A percentile compares a stretch with the other conserved stretches of the same genome.
Conservation (phyloP, 768 basidiomycete genomes). For the Xerocomus potaroensis region DNA sequence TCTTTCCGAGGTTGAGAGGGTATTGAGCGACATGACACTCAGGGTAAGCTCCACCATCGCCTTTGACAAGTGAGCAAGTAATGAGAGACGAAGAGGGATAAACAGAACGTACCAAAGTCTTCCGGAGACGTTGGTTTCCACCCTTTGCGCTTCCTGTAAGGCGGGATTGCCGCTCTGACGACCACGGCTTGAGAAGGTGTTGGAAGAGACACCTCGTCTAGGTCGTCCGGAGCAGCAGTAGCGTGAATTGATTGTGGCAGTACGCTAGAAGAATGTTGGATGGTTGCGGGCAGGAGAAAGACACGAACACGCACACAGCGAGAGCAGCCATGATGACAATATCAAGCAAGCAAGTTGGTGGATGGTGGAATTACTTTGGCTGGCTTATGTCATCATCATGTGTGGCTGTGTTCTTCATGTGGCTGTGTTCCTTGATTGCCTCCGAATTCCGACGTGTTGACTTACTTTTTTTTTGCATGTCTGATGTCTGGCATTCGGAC, state of each 20-base stretch:
- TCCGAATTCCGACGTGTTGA: slow-evolving; percentile 19
- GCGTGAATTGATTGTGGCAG: slow-evolving; percentile 65
- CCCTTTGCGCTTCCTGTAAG: slow-evolving; percentile 78
- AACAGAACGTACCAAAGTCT: slow-evolving; percentile 67
- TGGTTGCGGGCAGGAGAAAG: neutral
- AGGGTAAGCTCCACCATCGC: slow-evolving; percentile 84
- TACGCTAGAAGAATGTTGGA: slow-evolving; percentile 37
- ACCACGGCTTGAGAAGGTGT: slow-evolving; percentile 38
- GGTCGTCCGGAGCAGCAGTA: slow-evolving; percentile 54
- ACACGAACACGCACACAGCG: slow-evolving; percentile 56
- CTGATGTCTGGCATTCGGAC: slow-evolving; percentile 52
- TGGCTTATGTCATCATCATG: slow-evolving; percentile 18
- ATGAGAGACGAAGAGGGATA: neutral
- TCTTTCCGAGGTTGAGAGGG: slow-evolving; percentile 90
- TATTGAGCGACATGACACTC: slow-evolving; percentile 98
- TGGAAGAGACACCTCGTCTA: slow-evolving; percentile 42
- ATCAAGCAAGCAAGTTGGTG: slow-evolving; percentile 17
- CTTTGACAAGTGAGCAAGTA: slow-evolving; percentile 32
- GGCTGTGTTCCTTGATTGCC: slow-evolving; percentile 20
- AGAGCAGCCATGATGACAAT: slow-evolving; percentile 55
- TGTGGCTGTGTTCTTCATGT: slow-evolving; percentile 21
- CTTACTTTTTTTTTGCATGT: slow-evolving; percentile 15
- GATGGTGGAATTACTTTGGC: no score
- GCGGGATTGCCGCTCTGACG: slow-evolving; percentile 57
- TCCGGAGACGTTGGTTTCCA: slow-evolving; percentile 84